Conservation (phyloP, 495 filamentous ascomycete species). For the Penicillium alfredii region DNA sequence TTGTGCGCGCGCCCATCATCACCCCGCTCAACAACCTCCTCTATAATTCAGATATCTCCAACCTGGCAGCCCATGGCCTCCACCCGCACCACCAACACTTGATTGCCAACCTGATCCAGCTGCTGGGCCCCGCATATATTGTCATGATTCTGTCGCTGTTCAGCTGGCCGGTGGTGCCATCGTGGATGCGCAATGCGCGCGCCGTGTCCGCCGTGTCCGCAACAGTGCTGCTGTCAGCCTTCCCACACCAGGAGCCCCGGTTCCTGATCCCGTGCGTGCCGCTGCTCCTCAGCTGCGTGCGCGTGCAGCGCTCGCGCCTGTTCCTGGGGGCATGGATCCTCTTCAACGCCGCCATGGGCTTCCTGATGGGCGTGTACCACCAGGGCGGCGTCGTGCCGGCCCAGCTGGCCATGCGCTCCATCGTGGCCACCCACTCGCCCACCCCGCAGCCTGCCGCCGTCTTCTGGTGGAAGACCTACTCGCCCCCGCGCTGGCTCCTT, state of each 20-base stretch:
- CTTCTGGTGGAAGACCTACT: constrained; percentile 98
- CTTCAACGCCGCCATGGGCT: constrained; percentile 74
- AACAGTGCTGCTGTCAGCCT: constrained; percentile 69
- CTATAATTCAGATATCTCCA: constrained; percentile 72
- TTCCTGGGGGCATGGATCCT: constrained; percentile 70
- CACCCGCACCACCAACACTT: constrained; percentile 91
- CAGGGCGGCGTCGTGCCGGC: constrained; percentile 87
- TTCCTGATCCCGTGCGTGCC: constrained; percentile 87
- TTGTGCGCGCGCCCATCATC: constrained; percentile 58
- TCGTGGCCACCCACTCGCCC: constrained; percentile 22
- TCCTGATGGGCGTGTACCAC: constrained; percentile 88
- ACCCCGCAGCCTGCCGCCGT: constrained; percentile 53
- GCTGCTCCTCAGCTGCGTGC: constrained; percentile 77
- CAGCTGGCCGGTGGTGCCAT: constrained; percentile 42
- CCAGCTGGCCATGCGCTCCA: constrained; percentile 52
- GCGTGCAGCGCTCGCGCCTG: constrained; percentile 55
- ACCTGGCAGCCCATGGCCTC: constrained; percentile 83
- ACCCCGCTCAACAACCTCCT: constrained; percentile 87
- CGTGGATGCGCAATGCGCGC: constrained; percentile 45
- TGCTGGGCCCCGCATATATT: constrained; percentile 79
- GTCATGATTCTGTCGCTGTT: constrained; percentile 55
- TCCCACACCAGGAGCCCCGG: constrained; percentile 91
- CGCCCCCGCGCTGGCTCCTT: constrained; percentile 85
- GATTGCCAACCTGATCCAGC: constrained; percentile 75
- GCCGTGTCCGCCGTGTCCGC: constrained; percentile 74